These are phyloP conservation scores for Poa pratensis DNA, from an alignment of 176 grass and related monocot species.

Conservation along the genomic window DNA sequence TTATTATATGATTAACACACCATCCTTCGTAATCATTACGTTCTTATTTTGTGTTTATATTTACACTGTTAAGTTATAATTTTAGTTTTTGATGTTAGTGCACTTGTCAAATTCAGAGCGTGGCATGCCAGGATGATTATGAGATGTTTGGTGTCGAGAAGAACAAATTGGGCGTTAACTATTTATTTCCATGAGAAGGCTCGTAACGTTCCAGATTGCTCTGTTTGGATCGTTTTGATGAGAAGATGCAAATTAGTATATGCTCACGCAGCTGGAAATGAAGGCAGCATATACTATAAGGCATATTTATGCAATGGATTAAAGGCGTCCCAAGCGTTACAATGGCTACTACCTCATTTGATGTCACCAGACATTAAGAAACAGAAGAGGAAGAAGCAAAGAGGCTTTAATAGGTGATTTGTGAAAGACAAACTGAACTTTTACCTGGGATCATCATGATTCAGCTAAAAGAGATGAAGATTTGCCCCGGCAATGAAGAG, in stretches of 20 bases:
- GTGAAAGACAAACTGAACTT: neutral
- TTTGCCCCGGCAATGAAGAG: neutral
- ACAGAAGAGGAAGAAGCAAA: neutral
- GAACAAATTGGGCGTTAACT: too few species aligned
- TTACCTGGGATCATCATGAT: neutral
- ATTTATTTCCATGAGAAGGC: too few species aligned
- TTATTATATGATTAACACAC: neutral
- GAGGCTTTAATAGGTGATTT: conserved; percentile 27
- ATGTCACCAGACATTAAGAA: neutral
- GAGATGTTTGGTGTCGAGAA: too few species aligned
- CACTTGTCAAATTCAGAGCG: conserved; percentile 2
- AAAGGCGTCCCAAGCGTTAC: neutral
- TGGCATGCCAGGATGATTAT: too few species aligned
- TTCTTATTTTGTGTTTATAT: neutral
- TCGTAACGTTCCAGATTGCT: neutral
- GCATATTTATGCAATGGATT: neutral
- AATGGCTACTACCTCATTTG: conserved; percentile 16
- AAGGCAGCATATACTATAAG: neutral
- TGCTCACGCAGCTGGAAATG: neutral
- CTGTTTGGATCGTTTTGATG: neutral
- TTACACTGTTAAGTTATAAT: neutral
- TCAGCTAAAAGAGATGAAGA: neutral
- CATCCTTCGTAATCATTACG: conserved; percentile 3
- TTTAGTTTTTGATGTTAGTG: neutral
- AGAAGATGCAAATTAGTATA: neutral